phyloP scores from a whole-genome alignment of 108 stramenopile genomes.

The Skeletonema potamos region DNA sequence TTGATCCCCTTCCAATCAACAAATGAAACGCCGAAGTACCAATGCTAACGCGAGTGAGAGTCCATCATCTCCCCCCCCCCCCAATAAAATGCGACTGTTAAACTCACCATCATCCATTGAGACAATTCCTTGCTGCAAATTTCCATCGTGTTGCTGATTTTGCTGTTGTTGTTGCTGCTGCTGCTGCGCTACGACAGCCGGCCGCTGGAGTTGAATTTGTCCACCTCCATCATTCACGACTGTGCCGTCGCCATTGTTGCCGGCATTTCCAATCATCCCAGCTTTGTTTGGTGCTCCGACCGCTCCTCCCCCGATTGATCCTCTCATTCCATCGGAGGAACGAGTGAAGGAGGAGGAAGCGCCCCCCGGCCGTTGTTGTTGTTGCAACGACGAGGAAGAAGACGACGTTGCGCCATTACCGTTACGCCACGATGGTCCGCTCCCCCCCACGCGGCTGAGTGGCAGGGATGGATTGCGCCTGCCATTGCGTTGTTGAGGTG shows the following conservation, averaged over 20 bases:
- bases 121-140: slow-evolving; percentile 36
- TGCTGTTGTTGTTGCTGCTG: slow-evolving; percentile 24
- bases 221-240: slow-evolving; percentile 33
- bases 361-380: neutral
- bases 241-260: neutral
- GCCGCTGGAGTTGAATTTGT: slow-evolving; percentile 41
- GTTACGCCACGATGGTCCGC: neutral
- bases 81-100: neutral
- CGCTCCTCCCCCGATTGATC: neutral
- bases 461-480: neutral
- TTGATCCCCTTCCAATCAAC: neutral
- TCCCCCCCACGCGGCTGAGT: slow-evolving; percentile 5
- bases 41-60: neutral
- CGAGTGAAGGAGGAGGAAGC: neutral
- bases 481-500: neutral
- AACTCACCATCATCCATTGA: slow-evolving; percentile 57
- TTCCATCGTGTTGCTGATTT: slow-evolving; percentile 15
- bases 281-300: neutral
- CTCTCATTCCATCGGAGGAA: neutral
- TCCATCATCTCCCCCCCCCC: neutral
- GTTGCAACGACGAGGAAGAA: neutral
- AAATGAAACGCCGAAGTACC: neutral
- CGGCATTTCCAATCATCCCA: neutral
- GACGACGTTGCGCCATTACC: neutral
- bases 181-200: neutral